Conservation (phyloP, 2,329 filamentous ascomycete species). For the Dactylellina leptospora region DNA sequence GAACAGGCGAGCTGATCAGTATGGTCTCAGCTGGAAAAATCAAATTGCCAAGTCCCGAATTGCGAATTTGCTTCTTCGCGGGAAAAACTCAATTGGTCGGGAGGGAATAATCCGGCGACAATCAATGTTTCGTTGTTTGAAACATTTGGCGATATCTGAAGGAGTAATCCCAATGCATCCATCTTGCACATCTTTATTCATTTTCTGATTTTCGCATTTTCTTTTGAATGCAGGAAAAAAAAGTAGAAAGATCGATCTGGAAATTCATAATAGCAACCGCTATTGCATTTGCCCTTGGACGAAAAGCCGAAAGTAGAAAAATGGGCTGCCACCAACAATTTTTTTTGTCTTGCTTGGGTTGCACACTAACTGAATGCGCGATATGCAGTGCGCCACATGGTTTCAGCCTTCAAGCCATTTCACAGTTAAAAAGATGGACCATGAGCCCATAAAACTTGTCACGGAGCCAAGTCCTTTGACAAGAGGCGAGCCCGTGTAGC, state of each 20-base stretch:
- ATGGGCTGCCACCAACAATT: conserved; percentile 25
- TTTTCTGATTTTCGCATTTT: not conserved
- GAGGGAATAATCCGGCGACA: conserved; percentile 11
- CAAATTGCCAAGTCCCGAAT: conserved; percentile 49
- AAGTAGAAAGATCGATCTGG: conserved; percentile 47
- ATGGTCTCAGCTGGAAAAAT: conserved; percentile 28
- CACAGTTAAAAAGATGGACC: conserved; percentile 34
- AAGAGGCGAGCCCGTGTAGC: too few relatives aligned
- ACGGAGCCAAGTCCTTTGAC: conserved; percentile 1
- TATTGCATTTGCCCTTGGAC: conserved; percentile 49
- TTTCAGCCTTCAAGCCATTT: conserved; percentile 53
- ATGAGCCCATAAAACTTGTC: conserved; percentile 20
- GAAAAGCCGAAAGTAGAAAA: conserved; percentile 21
- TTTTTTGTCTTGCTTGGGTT: conserved; percentile 26
- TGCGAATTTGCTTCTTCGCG: conserved; percentile 48
- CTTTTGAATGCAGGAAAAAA: conserved; percentile 4
- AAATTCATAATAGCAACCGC: conserved; percentile 34
- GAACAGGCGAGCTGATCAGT: conserved; percentile 29
- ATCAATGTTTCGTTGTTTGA: conserved; percentile 12
- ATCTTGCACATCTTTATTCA: not conserved
- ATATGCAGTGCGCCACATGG: conserved; percentile 51
- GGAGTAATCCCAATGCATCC: conserved; percentile 6
- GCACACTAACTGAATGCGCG: conserved; percentile 45
- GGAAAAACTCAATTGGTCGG: conserved; percentile 33
- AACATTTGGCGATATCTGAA: conserved; percentile 23